These are phyloP conservation scores for Echinosophora koreensis DNA, from an alignment of 306 rosid species.

Conservation along the genomic window DNA sequence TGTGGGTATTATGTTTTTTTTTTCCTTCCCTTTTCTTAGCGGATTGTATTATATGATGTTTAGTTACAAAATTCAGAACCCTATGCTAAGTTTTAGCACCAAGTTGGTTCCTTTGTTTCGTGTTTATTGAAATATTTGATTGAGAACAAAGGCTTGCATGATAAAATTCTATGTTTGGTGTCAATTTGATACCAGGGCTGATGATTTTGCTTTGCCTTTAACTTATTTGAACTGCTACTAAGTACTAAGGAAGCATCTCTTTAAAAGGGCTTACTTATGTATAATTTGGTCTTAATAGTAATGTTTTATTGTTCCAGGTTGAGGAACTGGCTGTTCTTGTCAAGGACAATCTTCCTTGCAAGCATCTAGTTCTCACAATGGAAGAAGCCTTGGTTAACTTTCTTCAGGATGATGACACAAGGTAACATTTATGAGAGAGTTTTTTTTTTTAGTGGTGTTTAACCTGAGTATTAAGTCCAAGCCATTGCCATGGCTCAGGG, in stretches of 20 bases:
- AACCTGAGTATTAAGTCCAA: constrained; percentile 10
- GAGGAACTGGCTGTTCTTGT: constrained; percentile 97
- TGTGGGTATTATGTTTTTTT: constrained; percentile 24
- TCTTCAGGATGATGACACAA: constrained; percentile 78
- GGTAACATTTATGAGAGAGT: constrained; percentile 62
- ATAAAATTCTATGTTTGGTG: constrained; percentile 21
- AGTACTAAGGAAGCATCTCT: constrained; percentile 4
- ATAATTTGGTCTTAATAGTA: neutral
- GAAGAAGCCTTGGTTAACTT: constrained; percentile 83
- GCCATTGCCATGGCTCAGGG: neutral
- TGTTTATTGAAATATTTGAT: constrained; percentile 17
- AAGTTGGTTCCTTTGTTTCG: constrained; percentile 28
- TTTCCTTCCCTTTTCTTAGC: neutral
- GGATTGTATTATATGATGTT: constrained; percentile 1
- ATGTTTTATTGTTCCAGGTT: constrained; percentile 63
- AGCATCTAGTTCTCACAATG: constrained; percentile 95
- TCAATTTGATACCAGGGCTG: constrained; percentile 31
- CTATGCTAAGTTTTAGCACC: constrained; percentile 30
- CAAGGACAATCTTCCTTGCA: constrained; percentile 94
- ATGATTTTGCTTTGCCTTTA: constrained; percentile 27
- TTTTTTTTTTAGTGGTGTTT: constrained; percentile 35
- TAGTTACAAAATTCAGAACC: constrained; percentile 31
- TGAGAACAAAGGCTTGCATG: neutral
- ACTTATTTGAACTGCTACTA: constrained; percentile 19
- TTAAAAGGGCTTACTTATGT: constrained; percentile 1